Evolutionary conservation across 2,329 filamentous ascomycete genomes (phyloP).

Genomic region (Colletotrichum sp.): DNA sequence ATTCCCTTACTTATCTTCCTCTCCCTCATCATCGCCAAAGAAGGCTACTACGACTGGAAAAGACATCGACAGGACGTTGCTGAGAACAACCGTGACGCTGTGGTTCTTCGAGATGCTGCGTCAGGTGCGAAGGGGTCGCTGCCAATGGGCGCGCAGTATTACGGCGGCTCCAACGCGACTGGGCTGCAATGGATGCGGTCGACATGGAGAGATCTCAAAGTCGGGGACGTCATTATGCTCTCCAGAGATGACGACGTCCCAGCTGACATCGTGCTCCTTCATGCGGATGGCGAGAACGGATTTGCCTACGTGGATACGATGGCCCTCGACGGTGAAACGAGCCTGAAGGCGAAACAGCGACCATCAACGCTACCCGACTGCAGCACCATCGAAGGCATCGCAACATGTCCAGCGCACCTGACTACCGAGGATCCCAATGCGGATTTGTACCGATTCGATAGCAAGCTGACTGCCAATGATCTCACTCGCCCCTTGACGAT

Average conservation of each 20-base stretch:
- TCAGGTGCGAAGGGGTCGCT: slow-evolving; percentile 34
- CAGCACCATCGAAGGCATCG: slow-evolving; percentile 57
- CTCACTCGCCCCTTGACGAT: slow-evolving; percentile 75
- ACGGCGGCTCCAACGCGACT: slow-evolving; percentile 48
- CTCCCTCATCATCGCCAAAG: slow-evolving; percentile 80
- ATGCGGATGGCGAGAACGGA: slow-evolving; percentile 78
- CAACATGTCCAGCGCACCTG: slow-evolving; percentile 62
- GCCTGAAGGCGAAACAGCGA: slow-evolving; percentile 77
- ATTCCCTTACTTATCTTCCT: slow-evolving; percentile 79
- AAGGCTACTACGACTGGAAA: slow-evolving; percentile 85
- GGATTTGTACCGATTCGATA: slow-evolving; percentile 79
- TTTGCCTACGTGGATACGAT: slow-evolving; percentile 86
- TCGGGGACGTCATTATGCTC: slow-evolving; percentile 56
- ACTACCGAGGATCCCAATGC: slow-evolving; percentile 79
- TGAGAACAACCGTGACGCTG: slow-evolving; percentile 61
- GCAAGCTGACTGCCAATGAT: slow-evolving; percentile 63
- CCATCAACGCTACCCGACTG: slow-evolving; percentile 66
- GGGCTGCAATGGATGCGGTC: slow-evolving; percentile 54
- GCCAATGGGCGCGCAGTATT: slow-evolving; percentile 25
- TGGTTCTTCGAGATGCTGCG: neutral
- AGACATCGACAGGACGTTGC: slow-evolving; percentile 81
- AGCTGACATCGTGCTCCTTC: slow-evolving; percentile 80
- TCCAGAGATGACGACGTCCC: slow-evolving; percentile 78
- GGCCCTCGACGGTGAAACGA: slow-evolving; percentile 83
- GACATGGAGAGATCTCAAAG: slow-evolving; percentile 49